Evolutionary conservation across 2,329 filamentous ascomycete genomes (phyloP), one percentile per base, ranked within the genome.

Genomic region (Hawksworthiomyces lignivorus): DNA sequence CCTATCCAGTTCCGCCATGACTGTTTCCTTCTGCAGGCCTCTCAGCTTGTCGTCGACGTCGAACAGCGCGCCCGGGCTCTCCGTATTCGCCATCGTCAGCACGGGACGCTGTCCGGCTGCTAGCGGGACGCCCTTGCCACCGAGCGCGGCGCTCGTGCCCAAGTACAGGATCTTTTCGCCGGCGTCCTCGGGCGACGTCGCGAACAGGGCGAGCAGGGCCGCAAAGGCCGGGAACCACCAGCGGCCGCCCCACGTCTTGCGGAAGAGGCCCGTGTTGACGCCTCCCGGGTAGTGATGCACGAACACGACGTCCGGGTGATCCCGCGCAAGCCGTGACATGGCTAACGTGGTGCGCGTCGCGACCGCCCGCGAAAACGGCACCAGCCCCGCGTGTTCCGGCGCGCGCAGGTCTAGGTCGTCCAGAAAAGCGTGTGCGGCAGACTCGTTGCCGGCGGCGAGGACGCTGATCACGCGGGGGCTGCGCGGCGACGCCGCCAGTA

Each of bases 261-360:
- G 33, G 31, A 41, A 41, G 18, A 34, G 3, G 15, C 15, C 21
- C 15, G 38, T 41, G 31, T 41, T 41, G 29, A 41, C 38, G 6
- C 38, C 38, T 10, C 38, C 38, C 5, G 38, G 38, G 38, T 41
- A 41, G 31, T 41, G 38, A 19, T 41, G 38, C 22, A 41, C 26
- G 21, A 33, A 33, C 24, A 41, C 19, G 11, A 41, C 22, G 20
- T 24, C 29, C 15, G 38, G 38, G 30, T 41, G 33, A 7, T 41
- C 38, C 9, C 18, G 20, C 7, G 38, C 38, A 4, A 41, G 24
- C 10, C 21, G 15, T 5, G 27, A 19, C 21, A 41, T 27, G 4
- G 38, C 33, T 12, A 41, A 26, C 18, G 38, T 41, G 18, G 38
- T 41, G 31, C 34, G 34, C 10, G 38, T 34, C 29, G 38, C 30